These are phyloP conservation scores for Aquilaria malaccensis DNA, from an alignment of 345 rosid species.

Conservation along the genomic window DNA sequence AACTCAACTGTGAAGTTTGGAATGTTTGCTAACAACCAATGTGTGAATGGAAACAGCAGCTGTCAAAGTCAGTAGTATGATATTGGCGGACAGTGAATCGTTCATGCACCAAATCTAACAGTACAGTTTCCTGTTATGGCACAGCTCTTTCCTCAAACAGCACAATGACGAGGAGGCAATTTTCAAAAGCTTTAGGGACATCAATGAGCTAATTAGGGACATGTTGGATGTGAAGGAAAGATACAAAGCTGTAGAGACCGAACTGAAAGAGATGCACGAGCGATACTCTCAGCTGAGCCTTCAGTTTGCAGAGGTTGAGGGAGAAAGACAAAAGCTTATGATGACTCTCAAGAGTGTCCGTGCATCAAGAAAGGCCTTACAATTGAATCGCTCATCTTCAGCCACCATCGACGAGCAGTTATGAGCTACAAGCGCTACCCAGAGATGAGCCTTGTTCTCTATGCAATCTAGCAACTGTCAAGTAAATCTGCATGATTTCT, in stretches of 20 bases:
- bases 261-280: conserved; percentile 90
- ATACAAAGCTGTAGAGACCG: conserved; percentile 57
- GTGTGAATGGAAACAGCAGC: no score
- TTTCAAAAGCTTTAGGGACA: conserved; percentile 89
- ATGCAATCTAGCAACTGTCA: background rate
- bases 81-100: no score
- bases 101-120: no score
- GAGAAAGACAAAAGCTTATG: conserved; percentile 95
- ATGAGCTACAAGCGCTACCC: conserved; percentile 14
- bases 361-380: conserved; percentile 47
- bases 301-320: conserved; percentile 96
- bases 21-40: no score
- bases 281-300: conserved; percentile 94
- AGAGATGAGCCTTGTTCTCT: background rate
- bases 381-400: conserved; percentile 38
- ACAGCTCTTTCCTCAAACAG: conserved; percentile 85
- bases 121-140: conserved; percentile 11
- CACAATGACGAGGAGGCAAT: conserved; percentile 76
- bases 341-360: conserved; percentile 91
- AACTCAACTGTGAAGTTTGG: no score
- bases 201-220: conserved; percentile 77
- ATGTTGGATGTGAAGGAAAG: conserved; percentile 75
- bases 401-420: conserved; percentile 42
- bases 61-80: no score
- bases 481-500: background rate